A percentile compares a stretch with the other conserved stretches of the same genome.
Evolutionary conservation across 345 rosid genomes (phyloP).

Genomic region (Conringia planisiliqua): DNA sequence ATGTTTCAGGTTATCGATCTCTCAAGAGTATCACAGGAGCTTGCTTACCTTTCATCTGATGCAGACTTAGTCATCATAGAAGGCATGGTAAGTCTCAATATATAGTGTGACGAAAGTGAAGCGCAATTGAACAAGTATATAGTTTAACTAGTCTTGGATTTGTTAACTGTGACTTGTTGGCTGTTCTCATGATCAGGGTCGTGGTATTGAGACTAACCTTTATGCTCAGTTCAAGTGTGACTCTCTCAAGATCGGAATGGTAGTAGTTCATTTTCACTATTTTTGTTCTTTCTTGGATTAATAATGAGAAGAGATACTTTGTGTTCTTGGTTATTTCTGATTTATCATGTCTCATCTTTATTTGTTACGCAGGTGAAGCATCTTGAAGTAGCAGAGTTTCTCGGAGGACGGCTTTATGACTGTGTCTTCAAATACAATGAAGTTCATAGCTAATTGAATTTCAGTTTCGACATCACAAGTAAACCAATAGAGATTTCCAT

Average conservation of each 20-base stretch:
- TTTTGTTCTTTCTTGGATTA: background rate
- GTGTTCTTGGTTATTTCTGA: background rate
- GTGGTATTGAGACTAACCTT: conserved; percentile 96
- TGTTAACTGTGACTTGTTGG: background rate
- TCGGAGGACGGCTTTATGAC: conserved; percentile 92
- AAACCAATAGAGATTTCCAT: conserved; percentile 5
- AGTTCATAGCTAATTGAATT: conserved; percentile 22
- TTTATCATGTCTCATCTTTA: background rate
- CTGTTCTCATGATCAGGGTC: conserved; percentile 58
- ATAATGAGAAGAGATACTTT: background rate
- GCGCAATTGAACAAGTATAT: background rate
- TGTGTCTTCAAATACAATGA: conserved; percentile 88
- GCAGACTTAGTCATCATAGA: conserved; percentile 92
- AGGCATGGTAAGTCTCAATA: conserved; percentile 74
- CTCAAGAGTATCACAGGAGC: conserved; percentile 75
- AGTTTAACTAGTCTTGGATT: background rate
- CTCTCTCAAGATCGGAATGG: conserved; percentile 97
- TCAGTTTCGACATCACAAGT: background rate
- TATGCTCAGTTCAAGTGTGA: conserved; percentile 94
- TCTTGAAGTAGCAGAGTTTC: conserved; percentile 90
- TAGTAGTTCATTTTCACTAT: conserved; percentile 1
- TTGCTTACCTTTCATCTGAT: conserved; percentile 72
- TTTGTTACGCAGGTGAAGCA: conserved; percentile 73
- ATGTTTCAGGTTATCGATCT: conserved; percentile 89
- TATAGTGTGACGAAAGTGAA: background rate